phyloP scores from a whole-genome alignment of 495 filamentous ascomycete genomes.

The Penicillium argentinense region DNA sequence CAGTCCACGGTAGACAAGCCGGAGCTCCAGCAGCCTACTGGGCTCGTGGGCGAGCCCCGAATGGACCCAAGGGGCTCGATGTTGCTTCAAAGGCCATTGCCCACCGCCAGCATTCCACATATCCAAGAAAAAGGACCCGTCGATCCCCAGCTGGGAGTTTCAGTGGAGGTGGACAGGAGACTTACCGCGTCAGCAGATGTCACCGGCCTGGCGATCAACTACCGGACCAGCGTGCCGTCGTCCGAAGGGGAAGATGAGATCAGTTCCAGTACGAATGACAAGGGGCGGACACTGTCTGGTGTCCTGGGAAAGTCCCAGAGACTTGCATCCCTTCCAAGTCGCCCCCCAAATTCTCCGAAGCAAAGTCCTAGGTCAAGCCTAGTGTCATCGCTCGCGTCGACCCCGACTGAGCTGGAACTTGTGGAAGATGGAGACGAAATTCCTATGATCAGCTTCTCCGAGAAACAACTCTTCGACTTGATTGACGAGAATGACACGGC shows the following conservation, averaged over 20 bases:
- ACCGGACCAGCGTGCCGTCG: slow-evolving; percentile 27
- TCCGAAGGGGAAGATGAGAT: slow-evolving; percentile 32
- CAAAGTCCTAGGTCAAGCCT: slow-evolving; percentile 28
- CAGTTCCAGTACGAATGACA: slow-evolving; percentile 30
- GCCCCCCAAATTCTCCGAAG: slow-evolving; percentile 33
- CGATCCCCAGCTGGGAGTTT: slow-evolving; percentile 24
- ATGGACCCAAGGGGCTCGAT: slow-evolving; percentile 31
- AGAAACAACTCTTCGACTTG: slow-evolving; percentile 35
- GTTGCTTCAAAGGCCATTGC: slow-evolving; percentile 38
- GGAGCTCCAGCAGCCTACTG: slow-evolving; percentile 20
- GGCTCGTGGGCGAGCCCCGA: slow-evolving; percentile 31
- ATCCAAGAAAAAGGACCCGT: slow-evolving; percentile 27
- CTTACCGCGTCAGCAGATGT: slow-evolving; percentile 32
- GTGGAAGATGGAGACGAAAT: slow-evolving; percentile 40
- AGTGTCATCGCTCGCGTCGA: slow-evolving; percentile 32
- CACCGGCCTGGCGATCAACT: slow-evolving; percentile 32
- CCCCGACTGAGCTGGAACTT: slow-evolving; percentile 30
- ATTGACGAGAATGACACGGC: slow-evolving; percentile 36
- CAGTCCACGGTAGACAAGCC: slow-evolving; percentile 33
- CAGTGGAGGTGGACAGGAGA: slow-evolving; percentile 31
- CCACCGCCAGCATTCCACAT: slow-evolving; percentile 44
- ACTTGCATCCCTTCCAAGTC: slow-evolving; percentile 36
- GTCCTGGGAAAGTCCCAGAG: slow-evolving; percentile 36
- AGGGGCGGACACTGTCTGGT: slow-evolving; percentile 36
- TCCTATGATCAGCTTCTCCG: slow-evolving; percentile 37